A percentile compares a stretch with the other conserved stretches of the same genome.
Conservation (phyloP, 306 rosid species). For the Astragalus membranaceus region DNA sequence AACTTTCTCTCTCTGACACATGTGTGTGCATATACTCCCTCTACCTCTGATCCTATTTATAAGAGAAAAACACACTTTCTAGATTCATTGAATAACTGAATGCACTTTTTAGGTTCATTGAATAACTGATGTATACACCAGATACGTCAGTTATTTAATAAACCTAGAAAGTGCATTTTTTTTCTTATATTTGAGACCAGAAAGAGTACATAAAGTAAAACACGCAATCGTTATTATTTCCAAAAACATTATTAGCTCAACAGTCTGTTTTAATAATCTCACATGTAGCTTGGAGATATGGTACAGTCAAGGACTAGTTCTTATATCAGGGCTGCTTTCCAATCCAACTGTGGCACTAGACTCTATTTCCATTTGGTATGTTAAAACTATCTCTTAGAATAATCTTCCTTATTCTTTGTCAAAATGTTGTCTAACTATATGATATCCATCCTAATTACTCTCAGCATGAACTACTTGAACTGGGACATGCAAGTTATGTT, state of each 20-base stretch:
- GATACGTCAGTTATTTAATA: too few relatives aligned
- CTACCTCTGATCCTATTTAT: too few relatives aligned
- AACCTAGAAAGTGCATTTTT: too few relatives aligned
- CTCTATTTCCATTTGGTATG: constrained; percentile 47
- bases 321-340: constrained; percentile 67
- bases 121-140: too few relatives aligned
- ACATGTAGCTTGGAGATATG: constrained; percentile 71
- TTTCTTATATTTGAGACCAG: too few relatives aligned
- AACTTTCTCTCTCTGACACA: neutral
- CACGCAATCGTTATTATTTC: neutral
- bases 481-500: constrained; percentile 65
- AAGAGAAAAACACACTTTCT: too few relatives aligned
- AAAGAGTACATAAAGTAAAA: neutral
- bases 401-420: neutral
- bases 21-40: neutral
- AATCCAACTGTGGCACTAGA: constrained; percentile 60
- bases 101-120: too few relatives aligned
- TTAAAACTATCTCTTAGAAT: constrained; percentile 13
- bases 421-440: constrained; percentile 6
- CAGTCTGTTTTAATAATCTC: neutral
- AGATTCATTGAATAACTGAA: too few relatives aligned
- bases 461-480: constrained; percentile 63
- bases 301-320: constrained; percentile 72
- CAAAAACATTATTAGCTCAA: neutral
- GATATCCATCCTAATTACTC: neutral